Conservation (phyloP, 345 rosid species). For the Ceriops decandra region DNA sequence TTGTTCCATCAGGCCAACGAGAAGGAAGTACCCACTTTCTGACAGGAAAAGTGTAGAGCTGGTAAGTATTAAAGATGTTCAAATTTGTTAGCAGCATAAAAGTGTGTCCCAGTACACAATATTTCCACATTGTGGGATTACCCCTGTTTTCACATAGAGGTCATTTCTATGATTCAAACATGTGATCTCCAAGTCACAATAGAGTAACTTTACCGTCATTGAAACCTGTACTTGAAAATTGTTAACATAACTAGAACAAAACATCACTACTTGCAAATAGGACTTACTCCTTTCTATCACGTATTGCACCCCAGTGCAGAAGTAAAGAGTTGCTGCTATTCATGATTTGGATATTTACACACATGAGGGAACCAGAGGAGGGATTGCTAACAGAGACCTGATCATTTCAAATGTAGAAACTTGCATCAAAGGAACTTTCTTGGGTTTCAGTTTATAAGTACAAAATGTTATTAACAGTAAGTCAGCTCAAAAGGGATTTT, state of each 20-base stretch:
- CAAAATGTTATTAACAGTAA: conserved; percentile 4
- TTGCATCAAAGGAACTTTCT: conserved; percentile 9
- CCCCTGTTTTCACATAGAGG: too few relatives aligned
- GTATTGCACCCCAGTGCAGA: conserved; percentile 89
- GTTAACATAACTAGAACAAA: neutral
- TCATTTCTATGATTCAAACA: too few relatives aligned
- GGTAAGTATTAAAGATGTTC: conserved; percentile 7
- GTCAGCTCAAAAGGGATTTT: conserved; percentile 6
- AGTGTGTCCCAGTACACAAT: too few relatives aligned
- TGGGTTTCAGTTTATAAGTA: conserved; percentile 5
- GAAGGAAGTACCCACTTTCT: conserved; percentile 94
- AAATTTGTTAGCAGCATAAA: neutral
- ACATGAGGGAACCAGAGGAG: conserved; percentile 32
- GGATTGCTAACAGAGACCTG: conserved; percentile 67
- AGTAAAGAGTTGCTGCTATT: conserved; percentile 60
- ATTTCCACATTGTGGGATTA: too few relatives aligned
- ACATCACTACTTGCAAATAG: conserved; percentile 12
- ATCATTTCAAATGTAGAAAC: conserved; percentile 21
- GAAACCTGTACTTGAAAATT: too few relatives aligned
- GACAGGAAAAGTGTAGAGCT: conserved; percentile 16
- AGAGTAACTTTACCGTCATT: too few relatives aligned
- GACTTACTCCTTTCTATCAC: conserved; percentile 65
- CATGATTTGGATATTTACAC: conserved; percentile 55
- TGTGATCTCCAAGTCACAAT: too few relatives aligned
- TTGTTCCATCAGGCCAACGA: conserved; percentile 67